Evolutionary conservation across 1,284 basidiomycete species (phyloP), one percentile per base, ranked within the genome.

Genomic region (Flammula alnicola): DNA sequence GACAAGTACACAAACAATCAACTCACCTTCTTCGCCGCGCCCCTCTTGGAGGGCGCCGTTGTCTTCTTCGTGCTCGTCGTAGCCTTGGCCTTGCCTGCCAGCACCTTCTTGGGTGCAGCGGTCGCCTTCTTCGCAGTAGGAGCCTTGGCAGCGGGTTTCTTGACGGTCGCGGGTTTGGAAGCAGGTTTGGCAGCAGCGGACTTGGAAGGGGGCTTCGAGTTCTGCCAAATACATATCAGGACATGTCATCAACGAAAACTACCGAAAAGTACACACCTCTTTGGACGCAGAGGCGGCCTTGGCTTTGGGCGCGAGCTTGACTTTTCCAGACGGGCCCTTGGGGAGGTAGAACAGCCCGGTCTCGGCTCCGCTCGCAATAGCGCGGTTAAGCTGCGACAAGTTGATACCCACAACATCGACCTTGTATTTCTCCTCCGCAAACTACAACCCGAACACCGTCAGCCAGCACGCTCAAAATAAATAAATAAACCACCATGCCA

Each of bases 321-420:
- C 80, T 63, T 87, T 87, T 54, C 90, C 87, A 27, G 76, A 80
- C 29, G 74, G 71, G 52, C 88, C 91, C 73, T 91, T 92, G 61
- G 91, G 90, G 39, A 92, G 78, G 35, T 73, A 60, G 63, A 93
- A 88, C 41, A 79, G 69, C 23, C 83, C 83, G 52, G 72, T 75
- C 64, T 84, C 80, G 35, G 78, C 75, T 51, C 90, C 89, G 47
- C 75, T 75, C 47, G 79, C 72, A 69, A 93, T 91, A 31, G 89
- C 88, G 58, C 81, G 80, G 68, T 80, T 84, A 52, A 93, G 76
- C 68, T 87, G 86, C 63, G 77, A 80, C 54, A 80, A 64, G 68
- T 84, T 83, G 51, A 77, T 65, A 22, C 76, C 74, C 31, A 70
- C 65, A 63, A 84, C 76, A 47, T 86, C 79, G 51, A 91, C 65